phyloP scores from a whole-genome alignment of 306 rosid species.

The Citrullus mucosospermus region DNA sequence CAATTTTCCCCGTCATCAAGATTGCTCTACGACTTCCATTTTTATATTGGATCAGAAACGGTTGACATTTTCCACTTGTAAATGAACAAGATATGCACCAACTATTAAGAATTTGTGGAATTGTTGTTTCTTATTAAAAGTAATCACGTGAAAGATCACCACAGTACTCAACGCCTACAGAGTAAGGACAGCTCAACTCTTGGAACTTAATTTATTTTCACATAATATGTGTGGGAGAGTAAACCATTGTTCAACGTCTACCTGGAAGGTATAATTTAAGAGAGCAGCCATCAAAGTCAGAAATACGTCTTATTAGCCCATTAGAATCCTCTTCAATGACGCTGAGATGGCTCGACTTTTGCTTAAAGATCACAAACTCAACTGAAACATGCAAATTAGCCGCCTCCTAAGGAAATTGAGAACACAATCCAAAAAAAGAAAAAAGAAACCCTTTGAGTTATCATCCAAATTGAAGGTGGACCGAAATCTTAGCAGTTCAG shows the following conservation, averaged over 20 bases:
- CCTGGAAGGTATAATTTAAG: constrained; percentile 52
- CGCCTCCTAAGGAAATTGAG: constrained; percentile 33
- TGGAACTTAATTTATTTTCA: neutral
- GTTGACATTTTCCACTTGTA: neutral
- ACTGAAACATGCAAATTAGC: constrained; percentile 58
- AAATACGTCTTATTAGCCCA: constrained; percentile 33
- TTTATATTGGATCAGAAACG: neutral
- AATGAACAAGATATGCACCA: neutral
- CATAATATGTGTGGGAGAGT: neutral
- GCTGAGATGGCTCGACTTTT: constrained; percentile 43
- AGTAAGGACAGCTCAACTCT: neutral
- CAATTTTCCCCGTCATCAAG: neutral
- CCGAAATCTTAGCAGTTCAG: neutral
- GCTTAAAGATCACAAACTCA: constrained; percentile 58
- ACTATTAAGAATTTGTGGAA: neutral
- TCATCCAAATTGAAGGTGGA: neutral
- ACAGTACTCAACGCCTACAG: neutral
- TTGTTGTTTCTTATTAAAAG: neutral
- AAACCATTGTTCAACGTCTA: constrained; percentile 22
- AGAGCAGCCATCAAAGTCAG: constrained; percentile 61
- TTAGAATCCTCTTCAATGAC: constrained; percentile 30
- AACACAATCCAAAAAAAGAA: neutral
- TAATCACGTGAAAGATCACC: neutral
- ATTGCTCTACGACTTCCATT: neutral
- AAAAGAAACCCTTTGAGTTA: neutral